Conservation (phyloP, 2,329 filamentous ascomycete species). For the Sclerotinia minor region DNA sequence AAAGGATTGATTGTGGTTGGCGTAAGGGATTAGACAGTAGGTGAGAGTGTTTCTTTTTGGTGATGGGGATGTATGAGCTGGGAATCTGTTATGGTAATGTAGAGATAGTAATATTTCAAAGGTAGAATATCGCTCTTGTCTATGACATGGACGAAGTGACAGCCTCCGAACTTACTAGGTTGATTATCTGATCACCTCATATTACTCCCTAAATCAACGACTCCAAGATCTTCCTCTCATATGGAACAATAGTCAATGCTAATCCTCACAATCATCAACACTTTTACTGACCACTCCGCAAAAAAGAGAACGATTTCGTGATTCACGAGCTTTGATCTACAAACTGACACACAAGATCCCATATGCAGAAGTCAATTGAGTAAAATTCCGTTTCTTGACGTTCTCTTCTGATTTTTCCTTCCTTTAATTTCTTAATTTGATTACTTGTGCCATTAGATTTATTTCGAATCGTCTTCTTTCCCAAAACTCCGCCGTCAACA, state of each 20-base stretch:
- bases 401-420: too few relatives aligned
- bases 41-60: background rate
- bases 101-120: background rate
- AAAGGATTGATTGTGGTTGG: constrained; percentile 2
- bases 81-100: background rate
- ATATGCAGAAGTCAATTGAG: too few relatives aligned
- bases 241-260: background rate
- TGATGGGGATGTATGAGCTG: too few relatives aligned
- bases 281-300: background rate
- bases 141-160: background rate
- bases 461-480: too few relatives aligned
- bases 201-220: background rate
- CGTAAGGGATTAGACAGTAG: background rate
- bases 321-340: background rate
- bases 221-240: background rate
- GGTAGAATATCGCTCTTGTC: background rate
- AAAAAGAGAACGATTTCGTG: background rate
- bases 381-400: too few relatives aligned
- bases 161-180: background rate
- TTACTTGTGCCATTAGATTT: too few relatives aligned
- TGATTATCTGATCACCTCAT: background rate
- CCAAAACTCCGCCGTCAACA: background rate
- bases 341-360: background rate
- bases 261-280: background rate
- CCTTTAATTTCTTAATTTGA: too few relatives aligned